Evolutionary conservation across 164 flowering plant genomes (phyloP), one percentile per base, ranked within the genome.

Genomic region (Brasenia schreberi): DNA sequence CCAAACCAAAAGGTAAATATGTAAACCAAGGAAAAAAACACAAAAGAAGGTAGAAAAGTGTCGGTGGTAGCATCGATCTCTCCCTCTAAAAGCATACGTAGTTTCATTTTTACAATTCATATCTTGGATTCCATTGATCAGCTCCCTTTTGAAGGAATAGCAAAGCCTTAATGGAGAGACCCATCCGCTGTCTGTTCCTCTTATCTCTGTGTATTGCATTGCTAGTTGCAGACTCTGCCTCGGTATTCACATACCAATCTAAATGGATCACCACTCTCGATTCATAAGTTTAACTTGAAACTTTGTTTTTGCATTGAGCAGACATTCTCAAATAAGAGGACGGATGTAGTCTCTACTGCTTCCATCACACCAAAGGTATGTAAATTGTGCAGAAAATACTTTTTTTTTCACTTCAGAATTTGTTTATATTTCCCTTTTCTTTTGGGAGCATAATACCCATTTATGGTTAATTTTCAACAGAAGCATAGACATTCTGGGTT

Each of bases 401-500:
- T 45, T 45, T 45, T 12, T 12, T 45, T 45, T 12, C 53, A 45
- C 53, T 2, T 23, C 27, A 23, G 27, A 23, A 23, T 23, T 23
- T 23, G 27, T 2, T 23, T 0, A 2, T 45, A 6, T 45, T 45
- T 12, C 53, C 12, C 53, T 45, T 45, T 45, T 45, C 1, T 12
- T 45, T 12, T 4, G 53, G 53, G 12, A 45, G 12, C 12, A 12
- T 45, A 7, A 7, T 12, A 45, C 53, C 4, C 12, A 45, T 45
- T 12, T 45, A 7, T 45, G 53, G 53, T 44, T 65, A 39, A 7
- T 19, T 59, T 67, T 42, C 56, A 66, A 9, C 70, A 42, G 6
- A 66, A 59, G 59, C 74, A 71, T 70, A 71, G 19, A 59, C 70
- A 71, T 67, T 71, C 74, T 42, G 74, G 74, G 5, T 67, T 71